A percentile compares a stretch with the other conserved stretches of the same genome.
Conservation (phyloP, 371 early-diverging fungal genomes). For the Capniomyces stellatus region DNA sequence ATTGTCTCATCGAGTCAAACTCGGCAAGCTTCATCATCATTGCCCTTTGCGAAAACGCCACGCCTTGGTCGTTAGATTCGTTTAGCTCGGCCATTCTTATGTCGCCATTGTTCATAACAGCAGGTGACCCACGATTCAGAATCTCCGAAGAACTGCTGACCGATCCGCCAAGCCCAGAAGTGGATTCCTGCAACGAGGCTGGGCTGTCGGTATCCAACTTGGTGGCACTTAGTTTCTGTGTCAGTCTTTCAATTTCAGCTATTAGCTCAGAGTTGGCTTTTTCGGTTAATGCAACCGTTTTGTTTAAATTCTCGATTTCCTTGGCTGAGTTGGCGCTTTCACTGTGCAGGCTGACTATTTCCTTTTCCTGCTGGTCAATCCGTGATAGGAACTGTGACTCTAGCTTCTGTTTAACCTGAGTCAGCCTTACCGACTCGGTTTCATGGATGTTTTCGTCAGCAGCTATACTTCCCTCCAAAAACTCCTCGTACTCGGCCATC, state of each 20-base stretch:
- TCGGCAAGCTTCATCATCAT: constrained; percentile 84
- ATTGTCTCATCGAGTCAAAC: constrained; percentile 91
- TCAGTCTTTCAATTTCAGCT: constrained; percentile 9
- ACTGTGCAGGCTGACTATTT: constrained; percentile 52
- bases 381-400: constrained; percentile 68
- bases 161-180: too few species aligned
- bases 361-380: constrained; percentile 51
- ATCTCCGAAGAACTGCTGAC: too few species aligned
- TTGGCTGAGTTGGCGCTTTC: constrained; percentile 49
- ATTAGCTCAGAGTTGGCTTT: constrained; percentile 16
- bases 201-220: constrained; percentile 8
- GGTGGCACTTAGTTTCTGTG: constrained; percentile 23
- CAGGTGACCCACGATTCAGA: too few species aligned
- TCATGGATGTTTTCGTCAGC: constrained; percentile 60
- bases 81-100: background rate
- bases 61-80: constrained; percentile 21
- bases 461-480: constrained; percentile 82
- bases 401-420: constrained; percentile 61
- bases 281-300: constrained; percentile 10
- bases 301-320: constrained; percentile 43
- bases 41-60: constrained; percentile 67
- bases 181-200: background rate
- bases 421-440: constrained; percentile 46
- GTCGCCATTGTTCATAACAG: constrained; percentile 28
- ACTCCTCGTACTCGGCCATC: constrained; percentile 78